These are phyloP conservation scores for Cicer bijugum DNA, from an alignment of 306 rosid genomes.

Conservation along the genomic window DNA sequence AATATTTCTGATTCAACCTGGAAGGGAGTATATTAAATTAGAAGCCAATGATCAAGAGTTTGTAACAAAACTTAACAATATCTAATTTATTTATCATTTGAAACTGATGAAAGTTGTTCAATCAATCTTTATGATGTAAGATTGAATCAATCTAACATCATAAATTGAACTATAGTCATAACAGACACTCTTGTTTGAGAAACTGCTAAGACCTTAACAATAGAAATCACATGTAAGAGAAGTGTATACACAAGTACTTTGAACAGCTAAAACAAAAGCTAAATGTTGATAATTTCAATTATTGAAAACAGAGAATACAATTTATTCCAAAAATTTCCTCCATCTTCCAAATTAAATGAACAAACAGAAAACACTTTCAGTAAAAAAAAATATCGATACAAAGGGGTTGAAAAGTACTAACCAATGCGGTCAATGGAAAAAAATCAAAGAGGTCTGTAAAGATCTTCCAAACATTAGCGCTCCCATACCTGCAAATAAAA, in stretches of 20 bases:
- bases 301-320: constrained; percentile 24
- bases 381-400: constrained; percentile 14
- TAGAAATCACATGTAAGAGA: background rate
- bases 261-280: constrained; percentile 1
- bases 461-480: constrained; percentile 95
- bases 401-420: constrained; percentile 53
- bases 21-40: constrained; percentile 33
- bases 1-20: constrained; percentile 99
- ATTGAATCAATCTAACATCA: constrained; percentile 32
- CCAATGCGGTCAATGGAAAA: constrained; percentile 98
- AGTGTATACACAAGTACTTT: background rate
- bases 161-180: constrained; percentile 22
- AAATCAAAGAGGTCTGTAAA: constrained; percentile 98
- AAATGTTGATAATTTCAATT: constrained; percentile 13
- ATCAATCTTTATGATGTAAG: constrained; percentile 20
- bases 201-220: background rate
- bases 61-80: constrained; percentile 31
- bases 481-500: constrained; percentile 80
- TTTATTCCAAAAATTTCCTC: background rate
- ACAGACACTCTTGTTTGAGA: constrained; percentile 27
- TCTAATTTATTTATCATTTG: constrained; percentile 23
- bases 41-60: constrained; percentile 30
- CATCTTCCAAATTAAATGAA: constrained; percentile 11
- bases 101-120: constrained; percentile 26
- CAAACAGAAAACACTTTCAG: constrained; percentile 4